Conservation (phyloP, 176 grass and related monocot genomes). For the Carex parvula region DNA sequence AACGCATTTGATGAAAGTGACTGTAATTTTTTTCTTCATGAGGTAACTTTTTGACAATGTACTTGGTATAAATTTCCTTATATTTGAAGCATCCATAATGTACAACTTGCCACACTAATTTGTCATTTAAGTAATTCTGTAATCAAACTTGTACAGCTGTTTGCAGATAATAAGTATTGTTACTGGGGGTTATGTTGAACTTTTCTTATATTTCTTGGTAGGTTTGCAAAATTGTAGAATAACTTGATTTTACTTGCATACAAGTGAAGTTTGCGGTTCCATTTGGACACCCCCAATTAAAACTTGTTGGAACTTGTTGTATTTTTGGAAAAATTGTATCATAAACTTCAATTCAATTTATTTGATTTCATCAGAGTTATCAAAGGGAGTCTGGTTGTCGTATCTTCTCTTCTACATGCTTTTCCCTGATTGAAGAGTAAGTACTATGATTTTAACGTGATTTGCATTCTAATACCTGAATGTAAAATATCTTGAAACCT, state of each 20-base stretch:
- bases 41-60: conserved; percentile 36
- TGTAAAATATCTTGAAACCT: background rate
- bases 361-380: conserved; percentile 20
- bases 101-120: background rate
- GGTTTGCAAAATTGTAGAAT: background rate
- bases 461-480: conserved; percentile 13
- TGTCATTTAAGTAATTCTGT: background rate
- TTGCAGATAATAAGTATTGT: background rate
- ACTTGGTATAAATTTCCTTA: background rate
- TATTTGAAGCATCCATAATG: conserved; percentile 1
- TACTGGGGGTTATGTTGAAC: background rate
- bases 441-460: conserved; percentile 32
- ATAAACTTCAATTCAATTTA: background rate
- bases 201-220: background rate
- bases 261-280: background rate
- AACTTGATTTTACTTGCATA: background rate
- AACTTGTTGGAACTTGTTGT: background rate
- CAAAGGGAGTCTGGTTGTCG: conserved; percentile 1
- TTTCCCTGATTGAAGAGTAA: conserved; percentile 74
- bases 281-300: background rate
- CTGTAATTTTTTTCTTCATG: conserved; percentile 24
- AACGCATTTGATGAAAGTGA: conserved; percentile 39
- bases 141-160: background rate
- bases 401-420: conserved; percentile 53
- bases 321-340: background rate